Evolutionary conservation across 1,284 basidiomycete genomes (phyloP).

Genomic region (Apiotrichum sp.): DNA sequence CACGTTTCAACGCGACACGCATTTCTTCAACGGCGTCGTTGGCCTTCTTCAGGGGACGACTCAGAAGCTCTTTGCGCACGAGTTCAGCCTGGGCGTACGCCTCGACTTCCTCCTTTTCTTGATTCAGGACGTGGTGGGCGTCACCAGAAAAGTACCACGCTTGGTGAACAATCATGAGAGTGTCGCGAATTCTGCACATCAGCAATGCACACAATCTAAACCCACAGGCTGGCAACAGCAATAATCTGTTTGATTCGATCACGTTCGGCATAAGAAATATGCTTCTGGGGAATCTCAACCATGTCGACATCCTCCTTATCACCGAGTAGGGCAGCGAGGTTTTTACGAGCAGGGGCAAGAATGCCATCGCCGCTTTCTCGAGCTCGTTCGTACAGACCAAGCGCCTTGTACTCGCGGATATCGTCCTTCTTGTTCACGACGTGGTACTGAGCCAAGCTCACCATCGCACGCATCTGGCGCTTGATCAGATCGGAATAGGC

Average conservation of each 20-base stretch:
- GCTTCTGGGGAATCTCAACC: constrained; percentile 14
- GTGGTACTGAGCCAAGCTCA: constrained; percentile 32
- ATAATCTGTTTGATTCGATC: constrained; percentile 15
- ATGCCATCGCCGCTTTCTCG: too few relatives aligned
- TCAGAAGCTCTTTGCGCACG: constrained; percentile 36
- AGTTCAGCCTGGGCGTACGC: constrained; percentile 25
- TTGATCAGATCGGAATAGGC: constrained; percentile 23
- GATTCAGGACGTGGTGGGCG: constrained; percentile 29
- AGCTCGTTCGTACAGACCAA: constrained; percentile 20
- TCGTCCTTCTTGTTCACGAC: constrained; percentile 20
- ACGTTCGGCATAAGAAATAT: constrained; percentile 27
- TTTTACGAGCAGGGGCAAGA: constrained; percentile 14
- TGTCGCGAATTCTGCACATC: constrained; percentile 29
- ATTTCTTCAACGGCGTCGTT: constrained; percentile 22
- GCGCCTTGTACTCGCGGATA: constrained; percentile 4
- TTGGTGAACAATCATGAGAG: constrained; percentile 33
- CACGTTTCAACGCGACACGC: constrained; percentile 5
- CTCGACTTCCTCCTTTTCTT: constrained; percentile 23
- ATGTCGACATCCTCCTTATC: constrained; percentile 25
- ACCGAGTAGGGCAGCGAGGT: constrained; percentile 17
- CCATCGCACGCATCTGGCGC: constrained; percentile 26
- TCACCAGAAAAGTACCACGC: constrained; percentile 40
- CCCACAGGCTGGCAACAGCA: constrained; percentile 10
- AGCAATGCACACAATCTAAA: not conserved
- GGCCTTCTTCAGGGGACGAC: constrained; percentile 25